A percentile compares a stretch with the other conserved stretches of the same genome.
Evolutionary conservation across 169 alveolate species (phyloP).

Genomic region (Eimeria sp.): DNA sequence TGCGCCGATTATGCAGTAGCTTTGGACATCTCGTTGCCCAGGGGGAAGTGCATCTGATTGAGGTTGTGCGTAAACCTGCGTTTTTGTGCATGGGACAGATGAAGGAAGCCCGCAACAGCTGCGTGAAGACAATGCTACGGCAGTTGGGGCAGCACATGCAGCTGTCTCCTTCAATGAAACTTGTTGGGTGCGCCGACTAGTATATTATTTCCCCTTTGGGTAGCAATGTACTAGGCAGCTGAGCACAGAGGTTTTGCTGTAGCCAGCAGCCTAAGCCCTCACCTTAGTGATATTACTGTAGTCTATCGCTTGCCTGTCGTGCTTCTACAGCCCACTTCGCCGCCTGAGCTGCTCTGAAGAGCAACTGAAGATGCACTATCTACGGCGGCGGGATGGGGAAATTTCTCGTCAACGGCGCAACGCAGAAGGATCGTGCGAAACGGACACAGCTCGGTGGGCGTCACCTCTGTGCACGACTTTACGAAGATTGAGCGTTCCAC

Average conservation of each 20-base stretch:
- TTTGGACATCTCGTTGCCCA: neutral
- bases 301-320: neutral
- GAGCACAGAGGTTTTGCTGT: neutral
- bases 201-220: neutral
- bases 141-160: conserved; percentile 59
- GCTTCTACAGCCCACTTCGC: conserved; percentile 56
- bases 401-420: conserved; percentile 42
- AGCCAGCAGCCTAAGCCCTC: neutral
- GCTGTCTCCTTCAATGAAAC: conserved; percentile 51
- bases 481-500: neutral
- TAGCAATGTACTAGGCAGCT: neutral
- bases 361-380: conserved; percentile 36
- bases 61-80: neutral
- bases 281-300: neutral
- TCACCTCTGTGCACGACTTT: neutral
- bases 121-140: conserved; percentile 66
- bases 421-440: conserved; percentile 45
- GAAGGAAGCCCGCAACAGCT: conserved; percentile 45
- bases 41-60: neutral
- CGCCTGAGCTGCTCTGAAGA: conserved; percentile 65
- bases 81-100: neutral
- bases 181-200: conserved; percentile 12
- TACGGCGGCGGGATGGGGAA: conserved; percentile 54
- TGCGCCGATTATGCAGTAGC: conserved; percentile 5
- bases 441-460: conserved; percentile 50